A percentile compares a stretch with the other conserved stretches of the same genome.
phyloP scores from a whole-genome alignment of 805 yeast species.

The Kodamaea neixiangensis region DNA sequence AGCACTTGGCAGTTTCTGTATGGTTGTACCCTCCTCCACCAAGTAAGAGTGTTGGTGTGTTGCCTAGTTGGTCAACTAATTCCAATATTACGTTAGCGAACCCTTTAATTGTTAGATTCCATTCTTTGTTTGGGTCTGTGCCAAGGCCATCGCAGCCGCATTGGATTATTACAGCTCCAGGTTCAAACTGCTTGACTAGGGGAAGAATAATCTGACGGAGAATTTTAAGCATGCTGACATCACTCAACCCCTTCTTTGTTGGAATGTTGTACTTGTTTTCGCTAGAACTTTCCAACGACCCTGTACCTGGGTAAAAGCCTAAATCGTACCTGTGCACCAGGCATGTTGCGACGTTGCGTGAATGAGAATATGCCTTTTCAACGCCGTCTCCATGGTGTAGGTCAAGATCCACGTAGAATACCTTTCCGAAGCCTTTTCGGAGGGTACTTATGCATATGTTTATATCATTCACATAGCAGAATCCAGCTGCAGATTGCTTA shows the following conservation, averaged over 20 bases:
- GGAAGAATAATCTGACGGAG: conserved; percentile 47
- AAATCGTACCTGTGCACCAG: conserved; percentile 64
- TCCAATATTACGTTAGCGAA: conserved; percentile 38
- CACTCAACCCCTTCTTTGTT: conserved; percentile 55
- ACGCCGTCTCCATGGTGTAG: conserved; percentile 85
- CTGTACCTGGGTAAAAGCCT: conserved; percentile 79
- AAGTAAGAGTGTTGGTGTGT: conserved; percentile 47
- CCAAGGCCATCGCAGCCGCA: conserved; percentile 76
- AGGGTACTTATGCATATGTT: conserved; percentile 56
- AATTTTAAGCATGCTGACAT: conserved; percentile 40
- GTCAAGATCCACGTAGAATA: conserved; percentile 70
- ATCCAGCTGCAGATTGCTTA: conserved; percentile 60
- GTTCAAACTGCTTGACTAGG: conserved; percentile 34
- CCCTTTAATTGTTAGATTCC: conserved; percentile 66
- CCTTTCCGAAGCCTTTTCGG: conserved; percentile 44
- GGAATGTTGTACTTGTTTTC: conserved; percentile 55
- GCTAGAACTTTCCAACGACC: conserved; percentile 38
- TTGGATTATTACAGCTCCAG: conserved; percentile 61
- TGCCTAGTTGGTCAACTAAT: conserved; percentile 19
- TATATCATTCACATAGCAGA: conserved; percentile 73
- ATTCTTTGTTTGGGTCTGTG: conserved; percentile 63
- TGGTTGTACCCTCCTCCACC: conserved; percentile 84
- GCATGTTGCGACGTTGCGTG: conserved; percentile 57
- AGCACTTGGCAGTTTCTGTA: conserved; percentile 60
- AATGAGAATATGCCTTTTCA: conserved; percentile 58